These are phyloP conservation scores for Hyaloscypha finlandica DNA, from an alignment of 495 filamentous ascomycete genomes.

Conservation along the genomic window DNA sequence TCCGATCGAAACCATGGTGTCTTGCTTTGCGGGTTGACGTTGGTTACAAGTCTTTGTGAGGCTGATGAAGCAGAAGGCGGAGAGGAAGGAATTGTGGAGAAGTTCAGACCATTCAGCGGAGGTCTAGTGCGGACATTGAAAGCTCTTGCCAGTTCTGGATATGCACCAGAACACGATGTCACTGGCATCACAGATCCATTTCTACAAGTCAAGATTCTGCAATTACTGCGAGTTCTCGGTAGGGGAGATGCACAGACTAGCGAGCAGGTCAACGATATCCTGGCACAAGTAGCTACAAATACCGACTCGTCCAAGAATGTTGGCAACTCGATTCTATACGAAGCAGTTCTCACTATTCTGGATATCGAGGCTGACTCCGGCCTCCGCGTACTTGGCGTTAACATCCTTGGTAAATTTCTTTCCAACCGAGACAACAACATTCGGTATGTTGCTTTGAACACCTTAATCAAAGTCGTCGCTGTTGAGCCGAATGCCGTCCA, in stretches of 20 bases:
- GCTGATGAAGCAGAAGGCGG: constrained; percentile 88
- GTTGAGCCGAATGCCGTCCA: constrained; percentile 98
- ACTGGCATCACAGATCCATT: constrained; percentile 99
- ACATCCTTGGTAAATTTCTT: constrained; percentile 97
- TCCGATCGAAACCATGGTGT: constrained; percentile 94
- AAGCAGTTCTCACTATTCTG: constrained; percentile 94
- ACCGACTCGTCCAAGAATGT: constrained; percentile 98
- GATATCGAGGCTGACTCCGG: constrained; percentile 98
- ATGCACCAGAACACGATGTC: constrained; percentile 97
- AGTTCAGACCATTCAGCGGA: constrained; percentile 79
- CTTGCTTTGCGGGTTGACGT: constrained; percentile 84
- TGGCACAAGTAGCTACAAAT: constrained; percentile 97
- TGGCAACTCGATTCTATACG: constrained; percentile 96
- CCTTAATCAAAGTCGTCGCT: constrained; percentile 95
- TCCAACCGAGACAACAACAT: constrained; percentile 99
- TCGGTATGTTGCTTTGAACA: constrained; percentile 96
- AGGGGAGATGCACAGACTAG: constrained; percentile 87
- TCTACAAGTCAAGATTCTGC: constrained; percentile 92
- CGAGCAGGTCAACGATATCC: constrained; percentile 97
- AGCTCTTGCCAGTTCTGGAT: constrained; percentile 88
- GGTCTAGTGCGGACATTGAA: constrained; percentile 89
- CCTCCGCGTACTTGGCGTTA: constrained; percentile 89
- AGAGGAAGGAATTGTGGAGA: constrained; percentile 82
- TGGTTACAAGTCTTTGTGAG: constrained; percentile 91
- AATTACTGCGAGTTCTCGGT: constrained; percentile 79